Percentiles rank a stretch among this genome's conserved stretches.
These are phyloP conservation scores for Apiotrichum brassicae DNA, from an alignment of 1,284 basidiomycete genomes.

Conservation along the genomic window DNA sequence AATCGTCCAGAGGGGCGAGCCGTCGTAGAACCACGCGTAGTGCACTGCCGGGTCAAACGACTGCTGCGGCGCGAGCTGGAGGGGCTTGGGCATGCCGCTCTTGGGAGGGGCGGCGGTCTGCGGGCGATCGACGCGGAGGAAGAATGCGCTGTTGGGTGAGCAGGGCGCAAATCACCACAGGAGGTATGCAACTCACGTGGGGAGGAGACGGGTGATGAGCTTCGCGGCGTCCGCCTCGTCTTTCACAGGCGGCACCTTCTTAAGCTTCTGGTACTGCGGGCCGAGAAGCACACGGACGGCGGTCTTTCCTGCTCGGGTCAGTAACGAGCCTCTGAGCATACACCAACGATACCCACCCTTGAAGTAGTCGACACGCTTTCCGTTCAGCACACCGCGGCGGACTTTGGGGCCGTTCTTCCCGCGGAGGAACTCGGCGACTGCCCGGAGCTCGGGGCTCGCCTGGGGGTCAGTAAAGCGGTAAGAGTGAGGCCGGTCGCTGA, in stretches of 20 bases:
- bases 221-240: constrained; percentile 69
- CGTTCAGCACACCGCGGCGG: constrained; percentile 81
- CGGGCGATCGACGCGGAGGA: constrained; percentile 77
- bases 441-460: constrained; percentile 68
- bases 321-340: not conserved
- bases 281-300: constrained; percentile 87
- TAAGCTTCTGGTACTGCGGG: constrained; percentile 82
- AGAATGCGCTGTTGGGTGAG: constrained; percentile 64
- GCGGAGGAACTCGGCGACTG: constrained; percentile 76
- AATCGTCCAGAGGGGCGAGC: constrained; percentile 86
- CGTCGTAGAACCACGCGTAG: constrained; percentile 97
- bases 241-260: constrained; percentile 70
- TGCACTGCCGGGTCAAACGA: constrained; percentile 65
- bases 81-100: constrained; percentile 66
- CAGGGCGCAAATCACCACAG: not conserved
- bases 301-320: constrained; percentile 62
- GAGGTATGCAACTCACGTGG: constrained; percentile 47
- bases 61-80: constrained; percentile 75
- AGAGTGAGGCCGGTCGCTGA: no score
- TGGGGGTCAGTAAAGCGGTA: constrained; percentile 10
- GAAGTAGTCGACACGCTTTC: constrained; percentile 95
- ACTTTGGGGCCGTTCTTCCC: constrained; percentile 83
- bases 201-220: constrained; percentile 67
- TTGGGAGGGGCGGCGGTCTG: constrained; percentile 51
- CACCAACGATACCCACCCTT: constrained; percentile 60